Evolutionary conservation across 73 alveolate species (phyloP), one percentile per base, ranked within the genome.

Genomic region (Chromera velia): DNA sequence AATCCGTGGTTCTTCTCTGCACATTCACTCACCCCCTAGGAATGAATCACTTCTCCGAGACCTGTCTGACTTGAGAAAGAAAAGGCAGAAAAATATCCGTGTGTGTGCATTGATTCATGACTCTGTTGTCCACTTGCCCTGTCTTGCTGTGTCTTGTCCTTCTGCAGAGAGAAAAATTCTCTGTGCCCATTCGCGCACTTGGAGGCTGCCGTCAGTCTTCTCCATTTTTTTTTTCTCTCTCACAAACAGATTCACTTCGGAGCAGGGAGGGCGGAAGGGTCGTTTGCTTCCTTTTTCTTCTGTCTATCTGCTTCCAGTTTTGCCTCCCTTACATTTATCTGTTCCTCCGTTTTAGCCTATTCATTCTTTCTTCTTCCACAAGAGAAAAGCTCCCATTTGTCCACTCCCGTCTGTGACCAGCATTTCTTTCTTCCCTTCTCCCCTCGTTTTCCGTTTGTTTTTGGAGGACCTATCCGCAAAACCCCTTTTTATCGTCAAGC

Each of bases 121-220:
- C 34, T 65, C 73, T 65, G 32, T n/a, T n/a, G 18, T 32, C 28
- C 32, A 0, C 31, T 1, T 7, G 24, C 32, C 31, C 74, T 17
- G 46, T 26, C 10, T 33, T 34, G 46, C 30, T 0, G 24, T 17
- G 9, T 17, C 10, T 90, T 80, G 94, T 94, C n/a, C 96, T 89
- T 30, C 93, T 98, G 33, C 98, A 96, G 90, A 93, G 99, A 87
- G 99, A 97, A 88, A 94, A 96, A 82, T 97, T 96, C 87, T 87
- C 91, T 32, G 99, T 97, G 28, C 99, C 99, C 80, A 96, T 97
- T 62, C 91, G 98, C 77, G 99, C 99, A 30, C 90, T 87, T 32
- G 97, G 98, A 1, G 90, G 96, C 76, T 79, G 92, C 77, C 95
- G 94, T 7, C 85, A 91, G 91, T 88, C n/a, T n/a, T n/a, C n/a